phyloP scores from a whole-genome alignment of 2,329 filamentous ascomycete species.

The Diaporthe batatas region DNA sequence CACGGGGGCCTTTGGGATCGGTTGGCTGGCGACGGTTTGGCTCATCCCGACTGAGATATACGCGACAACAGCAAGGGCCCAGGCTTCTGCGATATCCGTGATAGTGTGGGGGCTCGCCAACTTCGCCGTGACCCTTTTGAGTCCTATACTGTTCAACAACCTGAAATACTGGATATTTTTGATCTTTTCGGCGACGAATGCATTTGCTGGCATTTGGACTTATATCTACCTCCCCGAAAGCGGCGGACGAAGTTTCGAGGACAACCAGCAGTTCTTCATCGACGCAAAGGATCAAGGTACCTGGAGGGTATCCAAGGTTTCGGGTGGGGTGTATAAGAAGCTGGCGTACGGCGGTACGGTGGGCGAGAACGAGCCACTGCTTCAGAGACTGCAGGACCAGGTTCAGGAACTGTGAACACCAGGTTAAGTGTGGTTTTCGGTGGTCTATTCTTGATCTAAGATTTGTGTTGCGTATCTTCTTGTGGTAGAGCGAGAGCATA shows the following conservation, averaged over 20 bases:
- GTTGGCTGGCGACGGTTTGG: slow-evolving; percentile 72
- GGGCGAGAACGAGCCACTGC: slow-evolving; percentile 39
- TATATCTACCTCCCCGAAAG: slow-evolving; percentile 65
- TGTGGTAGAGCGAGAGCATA: background rate
- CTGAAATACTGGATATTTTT: slow-evolving; percentile 70
- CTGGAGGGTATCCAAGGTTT: slow-evolving; percentile 67
- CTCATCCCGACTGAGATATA: slow-evolving; percentile 71
- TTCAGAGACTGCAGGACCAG: slow-evolving; percentile 41
- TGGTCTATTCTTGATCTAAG: background rate
- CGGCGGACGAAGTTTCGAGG: slow-evolving; percentile 70
- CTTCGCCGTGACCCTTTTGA: slow-evolving; percentile 54
- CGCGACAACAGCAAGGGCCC: slow-evolving; percentile 65
- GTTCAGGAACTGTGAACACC: slow-evolving; percentile 31
- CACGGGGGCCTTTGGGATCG: slow-evolving; percentile 72
- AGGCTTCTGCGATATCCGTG: slow-evolving; percentile 67
- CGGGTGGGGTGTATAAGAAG: slow-evolving; percentile 60
- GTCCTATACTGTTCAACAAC: slow-evolving; percentile 58
- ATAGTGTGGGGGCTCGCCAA: slow-evolving; percentile 70
- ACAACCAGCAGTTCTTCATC: slow-evolving; percentile 71
- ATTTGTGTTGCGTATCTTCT: background rate
- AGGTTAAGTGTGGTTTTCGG: background rate
- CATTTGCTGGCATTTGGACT: slow-evolving; percentile 67
- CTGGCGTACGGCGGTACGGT: slow-evolving; percentile 38
- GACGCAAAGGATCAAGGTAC: slow-evolving; percentile 63
- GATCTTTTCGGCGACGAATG: slow-evolving; percentile 67